Percentiles rank a stretch among this genome's conserved stretches.
phyloP scores from a whole-genome alignment of 805 yeast genomes.

The Candida michaelii region DNA sequence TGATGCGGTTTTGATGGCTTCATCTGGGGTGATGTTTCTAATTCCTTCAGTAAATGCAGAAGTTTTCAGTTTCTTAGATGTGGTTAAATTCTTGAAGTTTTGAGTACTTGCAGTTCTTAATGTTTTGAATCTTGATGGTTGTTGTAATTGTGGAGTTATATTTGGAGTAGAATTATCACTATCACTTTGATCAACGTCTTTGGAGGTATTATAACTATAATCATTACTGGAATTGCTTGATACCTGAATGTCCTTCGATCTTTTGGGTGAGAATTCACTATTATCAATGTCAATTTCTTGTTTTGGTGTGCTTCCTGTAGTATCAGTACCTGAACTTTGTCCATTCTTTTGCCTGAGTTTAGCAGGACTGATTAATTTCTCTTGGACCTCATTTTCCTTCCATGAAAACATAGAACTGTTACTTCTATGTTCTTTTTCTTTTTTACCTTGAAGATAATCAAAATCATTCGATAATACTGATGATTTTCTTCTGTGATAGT shows the following conservation, averaged over 20 bases:
- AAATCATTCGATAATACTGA: slow-evolving; percentile 21
- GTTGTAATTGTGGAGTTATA: slow-evolving; percentile 12
- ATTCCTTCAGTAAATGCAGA: slow-evolving; percentile 90
- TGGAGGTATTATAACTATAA: slow-evolving; percentile 3
- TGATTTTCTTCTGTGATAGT: slow-evolving; percentile 29
- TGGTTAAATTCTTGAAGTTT: slow-evolving; percentile 45
- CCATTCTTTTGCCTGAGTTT: slow-evolving; percentile 21
- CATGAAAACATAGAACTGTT: slow-evolving; percentile 62
- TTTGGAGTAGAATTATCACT: slow-evolving; percentile 28
- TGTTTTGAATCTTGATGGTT: slow-evolving; percentile 45
- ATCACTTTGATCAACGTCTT: slow-evolving; percentile 27
- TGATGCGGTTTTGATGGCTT: slow-evolving; percentile 73
- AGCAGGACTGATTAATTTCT: slow-evolving; percentile 25
- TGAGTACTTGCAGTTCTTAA: slow-evolving; percentile 55
- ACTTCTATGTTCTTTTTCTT: slow-evolving; percentile 44
- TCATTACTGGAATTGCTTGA: not conserved
- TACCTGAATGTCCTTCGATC: slow-evolving; percentile 22
- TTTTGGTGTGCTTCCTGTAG: not conserved
- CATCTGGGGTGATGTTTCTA: slow-evolving; percentile 67
- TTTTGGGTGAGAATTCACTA: slow-evolving; percentile 36
- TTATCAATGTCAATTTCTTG: slow-evolving; percentile 30
- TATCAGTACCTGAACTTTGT: not conserved
- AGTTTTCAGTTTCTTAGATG: slow-evolving; percentile 61
- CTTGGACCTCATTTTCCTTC: slow-evolving; percentile 20
- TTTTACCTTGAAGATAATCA: slow-evolving; percentile 12